Base-by-base conservation (phyloP, 2,329 filamentous ascomycete species). In the Didymella pomorum region DNA sequence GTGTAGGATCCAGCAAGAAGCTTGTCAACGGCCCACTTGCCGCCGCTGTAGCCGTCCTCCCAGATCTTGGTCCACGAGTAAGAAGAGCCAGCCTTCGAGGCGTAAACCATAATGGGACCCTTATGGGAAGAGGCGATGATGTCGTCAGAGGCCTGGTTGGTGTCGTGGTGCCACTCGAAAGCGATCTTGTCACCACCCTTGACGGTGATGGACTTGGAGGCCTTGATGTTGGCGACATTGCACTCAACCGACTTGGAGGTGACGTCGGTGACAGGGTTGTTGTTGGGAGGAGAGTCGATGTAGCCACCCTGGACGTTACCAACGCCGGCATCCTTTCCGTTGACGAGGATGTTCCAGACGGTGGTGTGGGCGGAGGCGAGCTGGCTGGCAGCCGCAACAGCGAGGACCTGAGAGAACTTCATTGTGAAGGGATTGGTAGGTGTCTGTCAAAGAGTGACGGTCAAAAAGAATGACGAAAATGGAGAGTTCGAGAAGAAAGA, bases 51-150 rank as follows among this genome's bases (percentile, higher is more conserved):
- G 33, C 76, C 77, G 28, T 77, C 73, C 61, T 79, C 73, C 5
- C 76, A 75, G 39, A 81, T 68, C 72, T 79, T 81, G 58, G 82
- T 77, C 82, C 82, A 85, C 16, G 78, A 78, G 44, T 79, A 79
- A 50, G 80, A 78, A 47, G 71, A 68, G 18, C 70, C 64, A 39
- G 75, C 74, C 47, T 78, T 77, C 2, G 82, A 80, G 62, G 84
- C 80, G 69, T 82, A 86, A 61, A 81, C 82, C 62, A 81, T 78
- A 67, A 85, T 72, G 37, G 83, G 83, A 10, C 83, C 83, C 70
- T 78, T 72, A 78, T 85, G 83, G 48, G 80, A 82, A 25, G 49
- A 33, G 63, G 77, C 83, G 50, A 86, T 82, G 76, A 85, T 83
- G 69, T 84, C 82, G 72, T 84, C 82, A 21, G 62, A 58, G 31